Conservation (phyloP, 176 grass and related monocot species). For the Carex cristatella region DNA sequence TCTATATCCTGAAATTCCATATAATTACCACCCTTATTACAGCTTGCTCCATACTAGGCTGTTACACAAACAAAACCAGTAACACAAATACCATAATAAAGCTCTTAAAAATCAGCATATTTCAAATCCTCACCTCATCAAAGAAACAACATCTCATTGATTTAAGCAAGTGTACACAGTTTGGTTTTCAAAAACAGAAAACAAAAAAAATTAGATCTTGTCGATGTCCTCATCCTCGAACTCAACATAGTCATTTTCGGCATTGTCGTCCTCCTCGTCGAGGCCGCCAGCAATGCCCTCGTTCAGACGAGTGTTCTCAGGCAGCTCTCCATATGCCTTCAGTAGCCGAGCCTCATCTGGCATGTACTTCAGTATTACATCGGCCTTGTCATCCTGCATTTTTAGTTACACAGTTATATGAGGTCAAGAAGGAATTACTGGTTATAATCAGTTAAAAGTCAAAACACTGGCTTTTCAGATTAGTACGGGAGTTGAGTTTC, state of each 20-base stretch:
- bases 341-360: slow-evolving; percentile 67
- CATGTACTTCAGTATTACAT: slow-evolving; percentile 95
- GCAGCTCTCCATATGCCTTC: slow-evolving; percentile 73
- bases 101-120: not conserved
- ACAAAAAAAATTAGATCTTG: slow-evolving; percentile 40
- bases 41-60: not conserved
- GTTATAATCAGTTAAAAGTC: not conserved
- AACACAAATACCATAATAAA: not conserved
- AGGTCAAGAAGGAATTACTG: not conserved
- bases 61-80: not conserved
- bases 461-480: not conserved
- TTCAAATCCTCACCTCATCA: not conserved
- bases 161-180: not conserved
- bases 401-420: not conserved
- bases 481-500: not conserved
- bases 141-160: not conserved
- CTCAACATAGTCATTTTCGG: slow-evolving; percentile 49
- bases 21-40: slow-evolving; percentile 9
- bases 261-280: slow-evolving; percentile 40
- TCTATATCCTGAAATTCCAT: not conserved
- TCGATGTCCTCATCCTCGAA: slow-evolving; percentile 92
- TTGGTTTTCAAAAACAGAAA: not conserved
- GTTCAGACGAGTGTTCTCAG: slow-evolving; percentile 64
- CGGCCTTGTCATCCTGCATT: slow-evolving; percentile 73
- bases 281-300: slow-evolving; percentile 67